Percentiles rank a stretch among this genome's conserved stretches.
Evolutionary conservation across 2,329 filamentous ascomycete species (phyloP).

Genomic region (Diaporthe sp.): DNA sequence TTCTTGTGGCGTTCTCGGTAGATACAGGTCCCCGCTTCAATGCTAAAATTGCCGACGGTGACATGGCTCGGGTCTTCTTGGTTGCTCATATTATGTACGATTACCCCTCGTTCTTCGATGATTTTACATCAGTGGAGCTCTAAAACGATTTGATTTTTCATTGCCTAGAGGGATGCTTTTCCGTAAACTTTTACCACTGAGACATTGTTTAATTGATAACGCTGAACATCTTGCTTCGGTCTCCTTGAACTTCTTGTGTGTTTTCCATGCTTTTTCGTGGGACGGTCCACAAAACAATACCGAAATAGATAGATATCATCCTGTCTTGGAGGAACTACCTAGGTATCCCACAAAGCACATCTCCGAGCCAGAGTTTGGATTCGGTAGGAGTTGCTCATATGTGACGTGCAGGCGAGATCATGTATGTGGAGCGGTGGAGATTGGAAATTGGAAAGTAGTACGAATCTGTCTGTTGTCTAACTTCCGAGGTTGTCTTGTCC

Average conservation of each 20-base stretch:
- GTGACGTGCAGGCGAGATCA: too few species aligned
- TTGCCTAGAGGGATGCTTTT: background rate
- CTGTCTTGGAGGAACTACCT: too few species aligned
- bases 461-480: too few species aligned
- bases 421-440: too few species aligned
- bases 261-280: rapidly evolving
- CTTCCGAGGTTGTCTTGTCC: too few species aligned
- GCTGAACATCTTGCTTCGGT: too few species aligned
- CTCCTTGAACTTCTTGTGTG: background rate
- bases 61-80: background rate
- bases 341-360: too few species aligned
- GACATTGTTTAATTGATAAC: background rate
- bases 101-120: too few species aligned
- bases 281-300: background rate
- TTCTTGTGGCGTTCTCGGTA: constrained; percentile 14
- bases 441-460: too few species aligned
- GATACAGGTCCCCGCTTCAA: constrained; percentile 24
- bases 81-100: background rate
- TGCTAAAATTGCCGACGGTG: constrained; percentile 7
- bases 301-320: too few species aligned
- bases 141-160: background rate
- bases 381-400: too few species aligned
- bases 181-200: background rate
- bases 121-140: background rate
- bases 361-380: too few species aligned